These are phyloP conservation scores for Eragrostis curvula DNA, from an alignment of 176 grass and related monocot genomes.

Conservation along the genomic window DNA sequence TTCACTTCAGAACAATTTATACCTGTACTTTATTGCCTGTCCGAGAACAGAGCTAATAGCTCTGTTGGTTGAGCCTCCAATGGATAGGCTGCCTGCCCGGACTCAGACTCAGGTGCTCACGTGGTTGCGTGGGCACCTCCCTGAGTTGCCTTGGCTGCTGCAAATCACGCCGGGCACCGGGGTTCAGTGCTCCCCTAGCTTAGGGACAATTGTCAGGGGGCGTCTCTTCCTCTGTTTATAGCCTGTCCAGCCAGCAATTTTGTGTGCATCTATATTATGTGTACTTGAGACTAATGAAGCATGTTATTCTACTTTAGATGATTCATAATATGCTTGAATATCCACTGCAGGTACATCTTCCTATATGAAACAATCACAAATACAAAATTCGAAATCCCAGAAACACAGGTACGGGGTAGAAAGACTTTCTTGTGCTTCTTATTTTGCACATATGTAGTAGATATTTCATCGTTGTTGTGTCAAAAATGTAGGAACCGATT, in stretches of 20 bases:
- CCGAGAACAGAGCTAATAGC: no score
- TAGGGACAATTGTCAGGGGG: no score
- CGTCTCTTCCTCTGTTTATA: no score
- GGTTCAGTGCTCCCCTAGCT: no score
- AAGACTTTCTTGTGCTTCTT: constrained; percentile 9
- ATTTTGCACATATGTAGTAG: constrained; percentile 17
- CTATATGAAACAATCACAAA: constrained; percentile 88
- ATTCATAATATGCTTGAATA: constrained; percentile 26
- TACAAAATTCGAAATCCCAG: constrained; percentile 74
- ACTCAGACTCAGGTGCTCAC: no score
- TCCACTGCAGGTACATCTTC: constrained; percentile 76
- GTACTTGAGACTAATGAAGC: constrained; percentile 3
- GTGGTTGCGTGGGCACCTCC: no score
- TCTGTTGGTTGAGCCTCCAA: no score
- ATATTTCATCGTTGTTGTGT: constrained; percentile 30
- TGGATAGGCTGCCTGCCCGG: no score
- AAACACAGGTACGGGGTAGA: constrained; percentile 52
- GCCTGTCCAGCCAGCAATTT: background rate
- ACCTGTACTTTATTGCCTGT: no score
- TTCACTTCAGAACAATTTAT: background rate
- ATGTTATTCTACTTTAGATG: background rate
- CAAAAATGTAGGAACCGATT: constrained; percentile 69
- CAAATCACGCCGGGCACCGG: no score
- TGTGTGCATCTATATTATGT: background rate
- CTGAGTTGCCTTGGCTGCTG: no score